Conservation (phyloP, 2,329 filamentous ascomycete genomes). For the Chrysoporthe deuterocubensis region DNA sequence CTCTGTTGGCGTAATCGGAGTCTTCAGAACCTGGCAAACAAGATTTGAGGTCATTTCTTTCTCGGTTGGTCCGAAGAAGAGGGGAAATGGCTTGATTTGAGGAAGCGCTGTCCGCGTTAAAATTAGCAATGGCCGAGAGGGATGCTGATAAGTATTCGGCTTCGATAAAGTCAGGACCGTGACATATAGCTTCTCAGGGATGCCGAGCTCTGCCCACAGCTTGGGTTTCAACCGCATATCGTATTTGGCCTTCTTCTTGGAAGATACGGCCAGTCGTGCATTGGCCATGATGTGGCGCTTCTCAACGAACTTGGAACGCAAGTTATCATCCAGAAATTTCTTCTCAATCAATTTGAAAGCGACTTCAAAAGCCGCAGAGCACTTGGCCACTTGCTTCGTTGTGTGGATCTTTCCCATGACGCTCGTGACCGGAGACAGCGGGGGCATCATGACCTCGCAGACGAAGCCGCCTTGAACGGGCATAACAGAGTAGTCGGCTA, state of each 20-base stretch:
- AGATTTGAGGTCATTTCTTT: slow-evolving; percentile 61
- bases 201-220: slow-evolving; percentile 64
- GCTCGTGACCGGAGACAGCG: slow-evolving; percentile 71
- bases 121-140: slow-evolving; percentile 68
- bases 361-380: slow-evolving; percentile 84
- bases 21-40: slow-evolving; percentile 49
- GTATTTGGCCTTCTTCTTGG: slow-evolving; percentile 76
- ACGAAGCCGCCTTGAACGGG: slow-evolving; percentile 62
- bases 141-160: slow-evolving; percentile 59
- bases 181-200: slow-evolving; percentile 60
- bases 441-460: slow-evolving; percentile 80
- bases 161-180: slow-evolving; percentile 63
- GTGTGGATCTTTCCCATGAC: slow-evolving; percentile 65
- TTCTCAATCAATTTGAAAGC: slow-evolving; percentile 71
- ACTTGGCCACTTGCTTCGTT: slow-evolving; percentile 80
- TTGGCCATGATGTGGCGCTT: slow-evolving; percentile 79
- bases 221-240: slow-evolving; percentile 78
- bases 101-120: slow-evolving; percentile 72
- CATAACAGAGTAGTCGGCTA: slow-evolving; percentile 65
- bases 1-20: slow-evolving; percentile 48
- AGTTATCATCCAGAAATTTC: slow-evolving; percentile 71
- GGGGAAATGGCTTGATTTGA: slow-evolving; percentile 65
- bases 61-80: slow-evolving; percentile 65
- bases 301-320: slow-evolving; percentile 75
- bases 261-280: slow-evolving; percentile 78